These are phyloP conservation scores for Plasmodium knowlesi DNA, from an alignment of 169 alveolate genomes.

Conservation along the genomic window DNA sequence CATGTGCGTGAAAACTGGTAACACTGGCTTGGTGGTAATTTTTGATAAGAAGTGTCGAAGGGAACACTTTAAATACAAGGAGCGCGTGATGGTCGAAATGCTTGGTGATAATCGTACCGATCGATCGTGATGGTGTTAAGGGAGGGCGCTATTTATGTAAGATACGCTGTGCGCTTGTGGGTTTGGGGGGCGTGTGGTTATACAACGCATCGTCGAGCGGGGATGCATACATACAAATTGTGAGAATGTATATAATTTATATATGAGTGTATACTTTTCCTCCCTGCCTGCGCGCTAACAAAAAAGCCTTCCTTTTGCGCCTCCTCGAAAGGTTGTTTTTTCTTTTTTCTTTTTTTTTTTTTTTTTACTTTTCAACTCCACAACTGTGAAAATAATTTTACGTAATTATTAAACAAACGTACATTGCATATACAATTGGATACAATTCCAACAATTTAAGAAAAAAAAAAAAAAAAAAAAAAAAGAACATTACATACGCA, in stretches of 20 bases:
- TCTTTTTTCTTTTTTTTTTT: not conserved
- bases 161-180: not conserved
- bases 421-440: not conserved
- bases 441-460: not conserved
- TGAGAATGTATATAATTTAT: not conserved
- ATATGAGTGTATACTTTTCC: not conserved
- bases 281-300: not conserved
- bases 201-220: not conserved
- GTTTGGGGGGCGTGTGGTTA: not conserved
- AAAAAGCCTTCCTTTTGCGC: slow-evolving; percentile 2
- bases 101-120: not conserved
- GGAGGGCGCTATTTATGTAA: not conserved
- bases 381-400: not conserved
- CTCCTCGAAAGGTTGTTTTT: not conserved
- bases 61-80: not conserved
- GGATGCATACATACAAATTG: not conserved
- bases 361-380: not conserved
- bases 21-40: not conserved
- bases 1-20: not conserved
- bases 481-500: not conserved
- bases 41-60: not conserved
- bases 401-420: not conserved
- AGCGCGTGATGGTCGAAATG: not conserved
- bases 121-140: not conserved
- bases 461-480: not conserved